Base-by-base conservation (phyloP, 352 stramenopile species). In the Phytophthora pseudosyringae region DNA sequence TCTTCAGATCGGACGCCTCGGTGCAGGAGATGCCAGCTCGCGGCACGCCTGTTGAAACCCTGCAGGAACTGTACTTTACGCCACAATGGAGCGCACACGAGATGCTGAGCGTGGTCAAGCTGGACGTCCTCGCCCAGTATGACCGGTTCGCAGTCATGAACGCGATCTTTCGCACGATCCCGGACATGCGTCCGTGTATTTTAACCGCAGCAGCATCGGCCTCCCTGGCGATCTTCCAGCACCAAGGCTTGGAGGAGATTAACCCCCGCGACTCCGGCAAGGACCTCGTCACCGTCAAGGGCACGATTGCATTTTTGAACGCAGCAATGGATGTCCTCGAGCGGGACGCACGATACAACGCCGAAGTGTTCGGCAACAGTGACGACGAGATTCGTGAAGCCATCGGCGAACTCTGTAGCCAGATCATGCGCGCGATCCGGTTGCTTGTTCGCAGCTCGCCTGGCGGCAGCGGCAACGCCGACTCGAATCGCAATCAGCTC, bases 161-260 rank as follows among this genome's bases (percentile, higher is more conserved):
- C 10, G 78, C 80, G 5, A 68, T 91, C 28, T 91, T 90, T 47
- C 71, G 71, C 4, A 59, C 67, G 11, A 71, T 88, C 11, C 49
- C 68, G 6, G 57, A 74, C 3, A 59, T 65, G 6, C 80, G 80
- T 10, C 12, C 63, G 6, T 66, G 51, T 45, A 64, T 91, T 26
- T 35, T 89, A 18, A 60, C 86, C 18, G 65, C 67, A 12, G 44
- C 76, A 5, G 57, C 69, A 1, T 64, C 69, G 3, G 70, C 76
- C 2, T 80, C 77, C 3, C 60, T 93, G n/a, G 80, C 84, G 3
- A 89, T 93, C 57, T 93, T 75, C 49, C 68, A 90, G 46, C 77
- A 91, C 51, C 84, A 91, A 68, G 64, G 77, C 16, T 9, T 75
- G 16, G 32, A 53, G 1, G 66, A 79, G 11, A 40, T 58, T 12